A percentile compares a stretch with the other conserved stretches of the same genome.
Evolutionary conservation across 345 rosid genomes (phyloP).

Genomic region (Abelmoschus esculentus): DNA sequence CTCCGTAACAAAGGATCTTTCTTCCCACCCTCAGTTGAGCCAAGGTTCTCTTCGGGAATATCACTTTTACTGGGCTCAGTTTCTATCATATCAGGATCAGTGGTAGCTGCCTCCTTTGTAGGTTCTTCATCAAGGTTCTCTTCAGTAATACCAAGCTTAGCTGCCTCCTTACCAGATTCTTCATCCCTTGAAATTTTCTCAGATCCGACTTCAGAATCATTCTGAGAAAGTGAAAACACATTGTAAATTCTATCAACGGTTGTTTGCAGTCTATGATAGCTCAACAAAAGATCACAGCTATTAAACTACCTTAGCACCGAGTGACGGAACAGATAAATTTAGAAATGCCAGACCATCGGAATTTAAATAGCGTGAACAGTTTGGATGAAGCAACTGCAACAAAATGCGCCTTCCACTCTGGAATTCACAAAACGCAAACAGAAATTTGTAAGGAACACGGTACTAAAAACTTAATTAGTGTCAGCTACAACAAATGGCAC

Average conservation of each 20-base stretch:
- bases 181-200: background rate
- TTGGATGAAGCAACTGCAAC: slow-evolving; percentile 4
- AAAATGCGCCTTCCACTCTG: slow-evolving; percentile 28
- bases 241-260: background rate
- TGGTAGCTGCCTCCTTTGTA: background rate
- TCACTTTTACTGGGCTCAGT: slow-evolving; percentile 17
- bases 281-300: slow-evolving; percentile 1
- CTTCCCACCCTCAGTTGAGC: background rate
- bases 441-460: background rate
- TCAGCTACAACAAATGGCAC: background rate
- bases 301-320: slow-evolving; percentile 28
- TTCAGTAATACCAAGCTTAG: background rate
- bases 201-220: background rate
- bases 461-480: slow-evolving; percentile 8
- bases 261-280: background rate
- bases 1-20: background rate
- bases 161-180: background rate
- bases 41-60: background rate
- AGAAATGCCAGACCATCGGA: slow-evolving; percentile 29
- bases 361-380: slow-evolving; percentile 1
- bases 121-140: background rate
- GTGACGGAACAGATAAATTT: slow-evolving; percentile 53
- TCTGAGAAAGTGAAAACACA: slow-evolving; percentile 24
- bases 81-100: background rate
- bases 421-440: background rate